These are phyloP conservation scores for Pinus albicaulis DNA, from an alignment of 75 land plant genomes.

Conservation along the genomic window DNA sequence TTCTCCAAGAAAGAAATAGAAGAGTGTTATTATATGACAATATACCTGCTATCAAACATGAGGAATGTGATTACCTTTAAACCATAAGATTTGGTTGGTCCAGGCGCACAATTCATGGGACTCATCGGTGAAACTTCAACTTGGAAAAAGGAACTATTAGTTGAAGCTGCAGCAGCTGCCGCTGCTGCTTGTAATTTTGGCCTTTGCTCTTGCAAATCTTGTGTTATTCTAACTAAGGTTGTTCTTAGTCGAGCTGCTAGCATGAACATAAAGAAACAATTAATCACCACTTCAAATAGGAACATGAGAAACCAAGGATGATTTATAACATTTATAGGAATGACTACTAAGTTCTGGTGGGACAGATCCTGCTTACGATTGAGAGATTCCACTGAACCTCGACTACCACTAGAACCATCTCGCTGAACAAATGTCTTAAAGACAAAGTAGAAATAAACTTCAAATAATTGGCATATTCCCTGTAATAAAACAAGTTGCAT, in stretches of 20 bases:
- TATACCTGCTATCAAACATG: neutral
- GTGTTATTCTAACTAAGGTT: slow-evolving; percentile 67
- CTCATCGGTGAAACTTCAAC: slow-evolving; percentile 50
- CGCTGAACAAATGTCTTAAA: slow-evolving; percentile 88
- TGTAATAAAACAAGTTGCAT: slow-evolving; percentile 21
- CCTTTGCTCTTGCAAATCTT: slow-evolving; percentile 82
- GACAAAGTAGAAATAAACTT: slow-evolving; percentile 64
- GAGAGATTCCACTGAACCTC: slow-evolving; percentile 39
- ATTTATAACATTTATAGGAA: neutral
- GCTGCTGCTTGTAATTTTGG: slow-evolving; percentile 34
- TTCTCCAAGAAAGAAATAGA: no score
- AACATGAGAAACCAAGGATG: neutral
- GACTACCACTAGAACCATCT: slow-evolving; percentile 43
- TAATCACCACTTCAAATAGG: neutral
- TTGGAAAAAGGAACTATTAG: slow-evolving; percentile 29
- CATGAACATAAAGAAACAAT: slow-evolving; percentile 6
- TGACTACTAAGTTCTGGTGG: neutral
- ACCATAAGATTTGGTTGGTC: slow-evolving; percentile 55
- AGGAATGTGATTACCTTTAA: slow-evolving; percentile 60
- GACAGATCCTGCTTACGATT: slow-evolving; percentile 31
- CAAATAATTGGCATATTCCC: slow-evolving; percentile 95
- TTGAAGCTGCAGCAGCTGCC: slow-evolving; percentile 25
- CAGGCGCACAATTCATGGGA: slow-evolving; percentile 38
- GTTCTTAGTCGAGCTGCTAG: slow-evolving; percentile 62
- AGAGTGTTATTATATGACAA: neutral